Evolutionary conservation across 2,329 filamentous ascomycete genomes (phyloP).

Genomic region (Pyrenochaeta sp.): DNA sequence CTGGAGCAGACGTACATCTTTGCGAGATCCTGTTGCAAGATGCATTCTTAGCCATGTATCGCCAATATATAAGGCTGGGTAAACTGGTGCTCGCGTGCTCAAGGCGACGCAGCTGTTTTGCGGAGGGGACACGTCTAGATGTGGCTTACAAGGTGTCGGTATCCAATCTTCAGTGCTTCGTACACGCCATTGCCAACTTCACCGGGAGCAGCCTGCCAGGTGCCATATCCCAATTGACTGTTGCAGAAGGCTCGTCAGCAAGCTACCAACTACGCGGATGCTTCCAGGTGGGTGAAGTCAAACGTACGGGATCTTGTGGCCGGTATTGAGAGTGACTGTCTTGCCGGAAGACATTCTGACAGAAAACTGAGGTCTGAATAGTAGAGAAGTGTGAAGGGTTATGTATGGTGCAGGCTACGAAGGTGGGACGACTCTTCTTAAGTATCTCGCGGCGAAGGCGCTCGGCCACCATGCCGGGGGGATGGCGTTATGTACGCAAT

Average conservation of each 20-base stretch:
- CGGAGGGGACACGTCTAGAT: not conserved
- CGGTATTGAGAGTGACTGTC: conserved; percentile 43
- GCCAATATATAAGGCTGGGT: not conserved
- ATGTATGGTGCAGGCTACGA: conserved; percentile 1
- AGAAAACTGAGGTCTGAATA: conserved; percentile 6
- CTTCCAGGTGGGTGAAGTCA: not conserved
- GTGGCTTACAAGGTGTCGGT: conserved; percentile 42
- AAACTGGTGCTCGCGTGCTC: not conserved
- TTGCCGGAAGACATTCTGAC: conserved; percentile 47
- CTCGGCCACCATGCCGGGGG: conserved; percentile 16
- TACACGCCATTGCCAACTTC: conserved; percentile 54
- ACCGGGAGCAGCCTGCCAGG: conserved; percentile 45
- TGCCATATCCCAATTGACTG: conserved; percentile 48
- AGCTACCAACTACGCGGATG: not conserved
- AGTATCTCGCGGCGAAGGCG: conserved; percentile 15
- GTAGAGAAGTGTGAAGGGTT: not conserved
- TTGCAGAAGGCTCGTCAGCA: conserved; percentile 60
- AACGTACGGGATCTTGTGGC: conserved; percentile 59
- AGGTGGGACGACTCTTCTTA: conserved; percentile 20
- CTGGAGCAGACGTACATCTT: conserved; percentile 35
- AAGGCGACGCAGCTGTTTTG: not conserved
- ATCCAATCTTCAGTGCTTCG: conserved; percentile 45
- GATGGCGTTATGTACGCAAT: conserved; percentile 15
- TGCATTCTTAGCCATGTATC: conserved; percentile 3
- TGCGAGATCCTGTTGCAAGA: conserved; percentile 48